phyloP scores from a whole-genome alignment of 2,329 filamentous ascomycete species.

The Penicillium sp. region DNA sequence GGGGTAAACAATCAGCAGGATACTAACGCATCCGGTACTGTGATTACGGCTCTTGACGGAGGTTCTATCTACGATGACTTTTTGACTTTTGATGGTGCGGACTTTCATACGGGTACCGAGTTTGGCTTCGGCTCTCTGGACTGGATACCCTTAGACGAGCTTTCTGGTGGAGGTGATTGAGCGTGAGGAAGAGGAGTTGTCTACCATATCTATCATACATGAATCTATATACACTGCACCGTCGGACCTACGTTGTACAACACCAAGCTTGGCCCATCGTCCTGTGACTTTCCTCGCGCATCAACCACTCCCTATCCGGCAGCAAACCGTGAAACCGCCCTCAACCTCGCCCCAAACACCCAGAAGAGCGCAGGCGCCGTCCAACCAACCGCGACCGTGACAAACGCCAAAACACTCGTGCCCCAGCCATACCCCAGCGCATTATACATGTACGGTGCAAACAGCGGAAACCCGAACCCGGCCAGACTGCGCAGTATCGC shows the following conservation, averaged over 20 bases:
- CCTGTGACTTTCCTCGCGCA: no score
- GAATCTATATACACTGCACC: no score
- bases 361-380: conserved; percentile 53
- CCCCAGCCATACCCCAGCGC: conserved; percentile 39
- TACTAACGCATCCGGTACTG: not conserved
- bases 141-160: no score
- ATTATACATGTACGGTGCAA: conserved; percentile 39
- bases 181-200: no score
- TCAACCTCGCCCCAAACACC: conserved; percentile 50
- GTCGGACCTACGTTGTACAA: no score
- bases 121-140: no score
- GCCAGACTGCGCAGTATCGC: conserved; percentile 16
- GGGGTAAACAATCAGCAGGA: not conserved
- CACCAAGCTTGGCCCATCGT: no score
- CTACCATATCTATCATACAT: no score
- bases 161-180: no score
- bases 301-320: not conserved
- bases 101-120: no score
- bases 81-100: not conserved
- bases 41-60: not conserved
- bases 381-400: conserved; percentile 39
- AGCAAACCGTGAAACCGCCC: conserved; percentile 47
- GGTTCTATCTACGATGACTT: not conserved
- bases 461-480: conserved; percentile 41
- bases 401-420: conserved; percentile 40